phyloP scores from a whole-genome alignment of 1,284 basidiomycete species.

The Cutaneotrichosporon sp. region DNA sequence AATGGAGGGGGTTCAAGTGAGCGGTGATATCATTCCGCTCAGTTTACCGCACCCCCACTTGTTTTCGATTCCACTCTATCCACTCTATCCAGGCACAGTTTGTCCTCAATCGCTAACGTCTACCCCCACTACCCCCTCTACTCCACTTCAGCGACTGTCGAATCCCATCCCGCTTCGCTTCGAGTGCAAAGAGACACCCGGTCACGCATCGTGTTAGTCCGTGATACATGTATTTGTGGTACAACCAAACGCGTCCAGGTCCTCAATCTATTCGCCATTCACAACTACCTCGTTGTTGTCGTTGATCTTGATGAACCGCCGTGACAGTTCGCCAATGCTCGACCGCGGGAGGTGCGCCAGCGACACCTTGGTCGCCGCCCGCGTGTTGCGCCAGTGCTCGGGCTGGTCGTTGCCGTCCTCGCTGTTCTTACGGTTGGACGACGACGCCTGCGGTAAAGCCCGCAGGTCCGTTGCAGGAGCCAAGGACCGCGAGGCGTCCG shows the following conservation, averaged over 20 bases:
- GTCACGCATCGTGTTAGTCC: background rate
- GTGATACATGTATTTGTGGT: slow-evolving; percentile 8
- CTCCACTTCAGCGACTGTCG: too few relatives aligned
- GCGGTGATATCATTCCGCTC: slow-evolving; percentile 2
- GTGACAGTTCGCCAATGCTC: slow-evolving; percentile 14
- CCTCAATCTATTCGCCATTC: background rate
- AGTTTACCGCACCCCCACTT: background rate
- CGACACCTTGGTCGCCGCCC: slow-evolving; percentile 76
- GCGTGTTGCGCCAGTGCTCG: slow-evolving; percentile 79
- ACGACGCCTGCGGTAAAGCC: background rate
- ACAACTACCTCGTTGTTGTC: background rate
- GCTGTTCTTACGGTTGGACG: background rate
- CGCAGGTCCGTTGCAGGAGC: background rate
- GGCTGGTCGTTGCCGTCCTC: slow-evolving; percentile 51
- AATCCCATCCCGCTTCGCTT: background rate
- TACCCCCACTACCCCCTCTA: background rate
- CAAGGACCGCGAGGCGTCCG: background rate
- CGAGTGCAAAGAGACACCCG: background rate
- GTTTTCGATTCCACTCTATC: background rate
- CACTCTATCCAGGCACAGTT: background rate
- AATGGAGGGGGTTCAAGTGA: background rate
- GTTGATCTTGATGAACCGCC: slow-evolving; percentile 8
- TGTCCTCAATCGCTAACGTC: background rate
- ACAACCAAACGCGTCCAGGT: slow-evolving; percentile 1
- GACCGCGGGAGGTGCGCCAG: slow-evolving; percentile 49